phyloP scores from a whole-genome alignment of 2,329 filamentous ascomycete species.

The Nannizzia gypsea region DNA sequence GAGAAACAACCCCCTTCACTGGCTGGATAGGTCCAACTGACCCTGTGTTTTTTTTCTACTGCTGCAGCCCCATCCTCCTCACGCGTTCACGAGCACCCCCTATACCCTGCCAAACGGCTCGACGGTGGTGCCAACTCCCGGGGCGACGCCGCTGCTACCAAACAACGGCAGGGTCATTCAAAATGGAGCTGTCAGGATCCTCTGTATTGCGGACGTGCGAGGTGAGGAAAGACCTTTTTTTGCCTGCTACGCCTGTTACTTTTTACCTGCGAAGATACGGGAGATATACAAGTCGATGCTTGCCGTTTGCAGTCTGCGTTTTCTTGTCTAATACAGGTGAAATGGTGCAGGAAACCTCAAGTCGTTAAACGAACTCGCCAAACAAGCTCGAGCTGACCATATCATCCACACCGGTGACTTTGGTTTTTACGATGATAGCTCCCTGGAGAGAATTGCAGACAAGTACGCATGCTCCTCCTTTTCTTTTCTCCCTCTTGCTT shows the following conservation, averaged over 20 bases:
- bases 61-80: constrained; percentile 32
- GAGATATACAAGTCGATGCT: too few relatives aligned
- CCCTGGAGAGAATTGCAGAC: constrained; percentile 91
- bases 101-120: constrained; percentile 38
- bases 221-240: constrained; percentile 23
- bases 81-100: constrained; percentile 34
- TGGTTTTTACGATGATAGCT: constrained; percentile 95
- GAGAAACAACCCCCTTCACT: constrained; percentile 3
- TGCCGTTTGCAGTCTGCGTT: too few relatives aligned
- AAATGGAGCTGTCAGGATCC: constrained; percentile 35
- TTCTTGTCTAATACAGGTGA: not conserved
- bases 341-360: constrained; percentile 65
- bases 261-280: too few relatives aligned
- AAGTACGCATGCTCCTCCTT: constrained; percentile 53
- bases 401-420: constrained; percentile 99
- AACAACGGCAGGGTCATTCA: constrained; percentile 42
- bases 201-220: constrained; percentile 42
- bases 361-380: constrained; percentile 92
- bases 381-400: constrained; percentile 86
- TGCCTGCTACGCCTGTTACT: too few relatives aligned
- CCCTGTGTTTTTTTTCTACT: constrained; percentile 7
- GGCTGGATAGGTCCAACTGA: constrained; percentile 16
- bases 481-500: not conserved
- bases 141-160: constrained; percentile 38
- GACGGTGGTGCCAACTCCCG: constrained; percentile 32